Evolutionary conservation across 192 early-diverging fungal species (phyloP), one percentile per base, ranked within the genome.

Genomic region (Backusella tuberculispora): DNA sequence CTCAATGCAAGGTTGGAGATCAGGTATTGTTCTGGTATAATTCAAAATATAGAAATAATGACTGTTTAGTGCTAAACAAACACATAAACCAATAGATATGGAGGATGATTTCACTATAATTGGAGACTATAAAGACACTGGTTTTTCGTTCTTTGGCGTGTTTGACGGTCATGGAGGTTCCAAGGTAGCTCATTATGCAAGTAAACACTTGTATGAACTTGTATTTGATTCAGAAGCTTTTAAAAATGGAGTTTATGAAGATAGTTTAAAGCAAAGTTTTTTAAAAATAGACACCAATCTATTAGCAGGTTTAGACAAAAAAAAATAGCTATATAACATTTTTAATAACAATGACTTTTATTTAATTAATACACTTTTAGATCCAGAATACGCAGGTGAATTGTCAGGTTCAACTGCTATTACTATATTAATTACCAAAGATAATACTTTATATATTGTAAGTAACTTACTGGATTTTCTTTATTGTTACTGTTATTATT

Each of bases 381-480:
- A 74, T 65, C 63, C 37, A 38, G 14, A 41, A 10, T 74, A 91
- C 81, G 82, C 73, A 48, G 80, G 80, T 70, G 68, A 66, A 19
- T 88, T 94, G 26, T 94, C 96, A 12, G 97, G 97, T 26, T 99
- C 96, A 86, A 99, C 97, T 24, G 96, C 97, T 6, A 92, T 99
- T 46, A 45, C 34, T 7, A 44, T 64, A 40, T 40, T 66, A 64
- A 66, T 74, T n/a, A 74, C 73, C n/a, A 46, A 17, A 9, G 45
- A 66, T n/a, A 42, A 66, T 21, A 24, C 3, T n/a, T 24, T 74
- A 38, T 74, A 48, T 29, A 64, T 74, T 17, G 73, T 74, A 74
- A 72, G 53, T 38, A 26, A 47, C 15, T 3, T 5, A 17, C 43
- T 66, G 9, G 19, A 17, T 64, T 38, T 44, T 45, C 10, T 26